Base-by-base conservation (phyloP, 2,329 filamentous ascomycete genomes). In the Colletotrichum tabaci region DNA sequence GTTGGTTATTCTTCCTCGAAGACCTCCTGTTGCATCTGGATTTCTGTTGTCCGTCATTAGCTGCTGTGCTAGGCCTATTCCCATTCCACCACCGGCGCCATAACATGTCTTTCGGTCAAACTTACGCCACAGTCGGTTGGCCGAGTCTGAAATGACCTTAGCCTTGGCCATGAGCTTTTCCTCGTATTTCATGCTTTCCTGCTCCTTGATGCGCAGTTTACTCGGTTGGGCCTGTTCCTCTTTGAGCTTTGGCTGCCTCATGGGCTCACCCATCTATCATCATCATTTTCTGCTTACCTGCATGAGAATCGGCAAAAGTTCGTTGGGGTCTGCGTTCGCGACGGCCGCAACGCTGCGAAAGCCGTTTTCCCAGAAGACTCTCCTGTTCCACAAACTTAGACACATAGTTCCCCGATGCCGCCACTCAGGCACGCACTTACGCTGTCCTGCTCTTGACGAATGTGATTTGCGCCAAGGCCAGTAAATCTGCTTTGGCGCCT, bases 361-460 rank as follows among this genome's bases (percentile, higher is more conserved):
- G 1, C 93, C 93, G 78, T 92, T 94, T 67, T 95, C 93, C 86
- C 92, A 93, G 73, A 95, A 92, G 7, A 94, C 85, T 16, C 88
- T 82, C 21, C 80, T 82, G 64, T 44, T 52, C 30, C 44, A 64
- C 47, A 71, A 68, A 50, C 55, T 61, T 56, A 57, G 71, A 72
- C 60, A 40, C 47, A 40, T 21, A 35, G 30, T 35, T 35, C 47
- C 50, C 30, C 57, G 61, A 65, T 47, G 26, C 42, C 40, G 52
- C 26, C 26, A 15, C 52, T 56, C 38, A 52, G 38, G 30, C 58
- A 26, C 58, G 55, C 35, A 78, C 85, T 64, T 85, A 87, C 77
- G 93, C 93, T 16, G 93, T 95, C 66, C 92, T 89, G 77, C 92
- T 94, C 80, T 95, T 95, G 75, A 95, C 88, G 77, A 92, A 94